Base-by-base conservation (phyloP, 2,329 filamentous ascomycete species). In the Colletotrichum endophyticum region DNA sequence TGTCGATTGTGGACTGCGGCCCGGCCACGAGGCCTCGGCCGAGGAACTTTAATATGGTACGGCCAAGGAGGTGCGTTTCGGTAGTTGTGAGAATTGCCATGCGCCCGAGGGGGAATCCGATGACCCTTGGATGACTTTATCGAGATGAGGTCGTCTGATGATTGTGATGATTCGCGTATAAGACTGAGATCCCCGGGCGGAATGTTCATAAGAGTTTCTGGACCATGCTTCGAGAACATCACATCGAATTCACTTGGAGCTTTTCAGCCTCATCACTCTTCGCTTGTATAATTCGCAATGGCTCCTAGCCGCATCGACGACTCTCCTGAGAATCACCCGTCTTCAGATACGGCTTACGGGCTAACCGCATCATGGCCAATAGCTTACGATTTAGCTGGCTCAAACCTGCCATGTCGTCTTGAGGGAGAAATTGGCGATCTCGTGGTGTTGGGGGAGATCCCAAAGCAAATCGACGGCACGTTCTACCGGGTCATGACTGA, bases 401-500 rank as follows among this genome's bases (percentile, higher is more conserved):
- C 66, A 3, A 75, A 76, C 12, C 12, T 77, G 16, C 63, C 68
- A 61, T 74, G 72, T 15, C 72, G 72, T 9, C 72, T 75, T 0
- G 77, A 77, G 25, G 74, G 69, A 4, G 77, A 78, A 30, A 68
- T 77, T 8, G 64, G 56, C 4, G 74, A 79, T 61, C 39, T 78
- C 8, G 71, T 79, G 0, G 79, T 82, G 5, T 49, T 78, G 1
- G 80, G 80, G 0, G 66, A 80, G 8, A 79, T 82, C 6, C 81
- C 80, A 1, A 6, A 74, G 0, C 77, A 68, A 9, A 79, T 82
- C 6, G 78, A 81, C 15, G 80, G 80, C 0, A 82, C 80, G 0
- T 82, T 81, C 39, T 78, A 73, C 61, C 79, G 79, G 82, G 83
- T 88, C 2, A 88, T 88, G 84, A 81, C 82, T 2, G 87, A 89